Base-by-base conservation (phyloP, 176 grass and related monocot genomes). In the Tillandsia leiboldiana region DNA sequence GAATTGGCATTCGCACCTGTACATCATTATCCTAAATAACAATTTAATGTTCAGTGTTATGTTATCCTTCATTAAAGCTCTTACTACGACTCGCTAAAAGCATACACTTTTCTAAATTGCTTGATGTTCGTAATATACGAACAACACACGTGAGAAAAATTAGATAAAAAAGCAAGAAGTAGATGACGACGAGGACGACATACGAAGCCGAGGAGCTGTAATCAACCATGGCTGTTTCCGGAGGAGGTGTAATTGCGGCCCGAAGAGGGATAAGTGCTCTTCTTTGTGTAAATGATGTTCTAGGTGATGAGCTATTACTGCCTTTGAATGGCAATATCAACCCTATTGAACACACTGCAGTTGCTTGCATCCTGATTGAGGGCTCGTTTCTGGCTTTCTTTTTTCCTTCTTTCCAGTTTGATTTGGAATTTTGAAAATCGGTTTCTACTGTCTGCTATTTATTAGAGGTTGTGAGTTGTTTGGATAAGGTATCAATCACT, bases 121-220 rank as follows among this genome's bases (percentile, higher is more conserved):
- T 42, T 42, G 33, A 42, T 42, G 33, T 7, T 7, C 33, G 5
- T 42, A 42, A 42, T 42, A 42, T 42, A 42, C 6, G 33, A 42
- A 42, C 33, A 42, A 42, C 33, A 42, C 33, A 56, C 13, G 0
- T 7, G 8, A 42, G 11, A 17, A 72, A 6, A 69, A n/a, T 22
- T 12, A 13, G 22, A 26, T 26, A 1, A 26, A 3, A 10, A 49
- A 22, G 26, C 12, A 29, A 24, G 29, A 23, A 29, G 8, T 3
- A 49, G n/a, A 59, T 4, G 54, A 59, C n/a, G 7, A 59, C 6
- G 53, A 52, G 11, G n/a, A 12, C 10, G 18, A 12, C 51, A n/a
- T 69, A 77, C 75, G 75, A 77, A 8, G 65, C 11, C 3, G 75
- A 50, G 53, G 54, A 59, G 54, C 75, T 77, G 33, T 69, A 77